Evolutionary conservation across 2,329 filamentous ascomycete genomes (phyloP), one percentile per base, ranked within the genome.

Genomic region (Mariannaea elegans): DNA sequence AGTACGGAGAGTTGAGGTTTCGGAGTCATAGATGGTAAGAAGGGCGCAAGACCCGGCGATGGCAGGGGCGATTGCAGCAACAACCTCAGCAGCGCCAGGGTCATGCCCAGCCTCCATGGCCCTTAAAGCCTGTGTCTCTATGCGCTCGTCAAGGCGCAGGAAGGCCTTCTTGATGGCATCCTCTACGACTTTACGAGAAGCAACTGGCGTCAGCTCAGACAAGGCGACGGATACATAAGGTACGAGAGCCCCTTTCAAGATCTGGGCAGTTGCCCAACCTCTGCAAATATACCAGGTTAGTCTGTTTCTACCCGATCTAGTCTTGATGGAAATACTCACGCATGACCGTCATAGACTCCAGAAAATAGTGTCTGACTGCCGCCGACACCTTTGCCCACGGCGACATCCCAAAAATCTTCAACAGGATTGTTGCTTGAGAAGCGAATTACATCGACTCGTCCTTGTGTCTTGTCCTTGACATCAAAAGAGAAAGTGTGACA

Each of bases 11-110:
- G 77, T 84, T 5, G 78, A 78, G 1, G 78, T 77, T 1, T 66
- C 58, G 0, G 86, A 80, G 61, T 92, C 87, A 68, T 86, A 90
- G 2, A 90, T 74, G 0, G 87, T 81, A 2, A 91, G 77, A 1
- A 90, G 76, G 10, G 88, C 88, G 64, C 87, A 90, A 4, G 87
- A 89, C 5, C 88, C 88, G 1, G 78, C 73, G 23, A 75, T 70
- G 3, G 77, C 73, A 1, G 79, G 72, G 4, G 76, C 70, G 4
- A 82, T 64, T 12, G 73, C 72, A 1, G 70, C 52, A 23, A 75
- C 62, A 42, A 65, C 72, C 16, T 71, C 63, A 1, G 72, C 65
- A 5, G 67, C 62, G 56, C 75, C 62, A 64, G 72, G 67, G 54
- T 70, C 70, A 63, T 61, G 53, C 52, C 62, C 67, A 1, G 66